Base-by-base conservation (phyloP, 2,329 filamentous ascomycete species). In the Diaporthe australafricana region DNA sequence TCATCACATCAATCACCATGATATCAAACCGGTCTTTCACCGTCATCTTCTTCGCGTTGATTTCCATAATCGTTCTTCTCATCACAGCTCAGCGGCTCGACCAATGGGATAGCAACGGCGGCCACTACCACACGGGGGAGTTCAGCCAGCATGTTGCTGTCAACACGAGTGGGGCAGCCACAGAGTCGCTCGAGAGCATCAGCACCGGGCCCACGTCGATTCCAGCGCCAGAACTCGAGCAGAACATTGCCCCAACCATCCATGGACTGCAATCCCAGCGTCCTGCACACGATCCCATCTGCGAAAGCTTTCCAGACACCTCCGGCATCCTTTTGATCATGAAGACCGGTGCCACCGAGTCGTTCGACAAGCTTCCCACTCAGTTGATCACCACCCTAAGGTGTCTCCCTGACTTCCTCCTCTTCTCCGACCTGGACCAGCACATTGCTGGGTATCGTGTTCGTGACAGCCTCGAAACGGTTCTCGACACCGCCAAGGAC, bases 301-400 rank as follows among this genome's bases (percentile, higher is more conserved):
- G 81, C 75, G 75, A 77, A 27, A 73, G 75, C 57, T 84, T 87
- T 60, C 83, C 85, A 14, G 81, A 86, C 70, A 84, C 82, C 14
- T 83, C 83, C 55, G 83, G 84, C 74, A 81, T 87, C 42, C 79
- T 86, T 40, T 79, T 90, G 35, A 83, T 90, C 70, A 86, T 91
- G 81, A 90, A 90, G 80, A 90, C 89, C 1, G 88, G 88, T 56
- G 87, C 88, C 3, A 88, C 87, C 53, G 88, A 90, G 76, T 81
- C 85, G 16, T 87, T 83, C 75, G 83, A 87, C 32, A 87, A 87
- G 74, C 78, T 91, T 5, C 87, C 88, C 9, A 87, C 86, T 2
- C 88, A 90, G 72, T 81, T 90, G 27, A 80, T 89, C 70, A 89
- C 88, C 2, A 84, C 84, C 0, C 81, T 89, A 12, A 83, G 82